phyloP scores from a whole-genome alignment of 352 stramenopile species.

The Phytophthora nicotianae region DNA sequence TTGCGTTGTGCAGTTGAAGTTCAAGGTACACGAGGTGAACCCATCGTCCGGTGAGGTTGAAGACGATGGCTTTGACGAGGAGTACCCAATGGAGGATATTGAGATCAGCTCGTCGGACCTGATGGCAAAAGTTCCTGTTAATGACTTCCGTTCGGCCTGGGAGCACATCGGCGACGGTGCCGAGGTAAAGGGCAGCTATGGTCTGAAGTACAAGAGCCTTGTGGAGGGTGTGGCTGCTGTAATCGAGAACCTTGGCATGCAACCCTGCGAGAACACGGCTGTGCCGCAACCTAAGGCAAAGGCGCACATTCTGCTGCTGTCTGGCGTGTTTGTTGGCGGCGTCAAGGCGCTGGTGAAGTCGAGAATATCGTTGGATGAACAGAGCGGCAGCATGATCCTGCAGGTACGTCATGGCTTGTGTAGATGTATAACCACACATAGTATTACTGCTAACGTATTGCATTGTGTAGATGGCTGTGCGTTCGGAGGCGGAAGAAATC shows the following conservation, averaged over 20 bases:
- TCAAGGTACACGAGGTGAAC: conserved; percentile 96
- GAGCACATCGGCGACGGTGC: conserved; percentile 93
- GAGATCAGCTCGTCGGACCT: conserved; percentile 96
- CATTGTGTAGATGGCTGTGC: conserved; percentile 93
- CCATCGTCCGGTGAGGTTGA: conserved; percentile 92
- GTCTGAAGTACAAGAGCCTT: conserved; percentile 96
- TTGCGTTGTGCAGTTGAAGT: conserved; percentile 82
- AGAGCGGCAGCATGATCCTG: conserved; percentile 90
- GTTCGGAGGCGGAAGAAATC: conserved; percentile 93
- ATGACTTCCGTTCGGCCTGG: conserved; percentile 97
- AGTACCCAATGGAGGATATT: conserved; percentile 98
- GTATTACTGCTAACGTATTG: conserved; percentile 15
- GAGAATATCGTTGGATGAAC: conserved; percentile 93
- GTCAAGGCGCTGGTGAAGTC: conserved; percentile 96
- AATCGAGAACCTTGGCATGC: conserved; percentile 97
- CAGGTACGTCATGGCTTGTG: conserved; percentile 53
- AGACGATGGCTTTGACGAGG: conserved; percentile 95
- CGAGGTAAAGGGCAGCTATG: conserved; percentile 97
- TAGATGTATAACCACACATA: not conserved
- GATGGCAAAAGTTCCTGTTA: conserved; percentile 96
- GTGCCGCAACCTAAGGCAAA: conserved; percentile 89
- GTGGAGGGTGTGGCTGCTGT: conserved; percentile 95
- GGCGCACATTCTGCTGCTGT: conserved; percentile 96
- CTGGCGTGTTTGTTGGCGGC: conserved; percentile 95
- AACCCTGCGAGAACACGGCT: conserved; percentile 95